Evolutionary conservation across 2,329 filamentous ascomycete species (phyloP).

Genomic region (Hymenoscyphus fraxineus): DNA sequence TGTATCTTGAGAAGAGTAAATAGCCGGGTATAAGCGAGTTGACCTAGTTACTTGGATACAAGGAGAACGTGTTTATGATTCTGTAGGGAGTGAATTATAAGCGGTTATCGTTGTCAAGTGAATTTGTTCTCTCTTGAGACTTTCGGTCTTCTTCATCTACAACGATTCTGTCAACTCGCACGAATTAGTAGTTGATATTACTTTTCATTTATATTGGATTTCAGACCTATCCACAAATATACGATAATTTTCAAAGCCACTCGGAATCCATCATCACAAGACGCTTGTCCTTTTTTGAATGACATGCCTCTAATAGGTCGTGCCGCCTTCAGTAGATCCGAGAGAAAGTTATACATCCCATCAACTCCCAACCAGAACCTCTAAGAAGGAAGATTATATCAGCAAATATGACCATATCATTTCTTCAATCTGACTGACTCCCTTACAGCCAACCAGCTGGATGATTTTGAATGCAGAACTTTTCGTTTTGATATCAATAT

Average conservation of each 20-base stretch:
- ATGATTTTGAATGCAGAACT: not conserved
- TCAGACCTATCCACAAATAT: not conserved
- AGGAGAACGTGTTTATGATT: not conserved
- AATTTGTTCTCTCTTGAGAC: not conserved
- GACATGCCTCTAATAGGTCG: not conserved
- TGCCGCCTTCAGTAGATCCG: not conserved
- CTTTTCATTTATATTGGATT: not conserved
- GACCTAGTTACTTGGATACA: not conserved
- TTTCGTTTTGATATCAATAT: not conserved
- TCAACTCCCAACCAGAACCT: not conserved
- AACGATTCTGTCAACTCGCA: not conserved
- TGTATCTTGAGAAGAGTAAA: not conserved
- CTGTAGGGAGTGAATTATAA: not conserved
- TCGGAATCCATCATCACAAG: conserved; percentile 3
- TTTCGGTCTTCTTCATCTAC: not conserved
- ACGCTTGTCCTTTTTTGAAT: not conserved
- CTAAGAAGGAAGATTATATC: not conserved
- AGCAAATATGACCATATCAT: not conserved
- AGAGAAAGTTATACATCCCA: not conserved
- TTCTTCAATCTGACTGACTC: not conserved
- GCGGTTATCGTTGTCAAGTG: not conserved
- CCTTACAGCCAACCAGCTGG: not conserved
- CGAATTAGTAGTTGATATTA: not conserved
- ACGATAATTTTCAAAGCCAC: not conserved
- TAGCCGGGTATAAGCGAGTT: not conserved